Percentiles rank a stretch among this genome's conserved stretches.
Evolutionary conservation across 1,139 yeast genomes (phyloP).

Genomic region (Debaryomyces udenii): DNA sequence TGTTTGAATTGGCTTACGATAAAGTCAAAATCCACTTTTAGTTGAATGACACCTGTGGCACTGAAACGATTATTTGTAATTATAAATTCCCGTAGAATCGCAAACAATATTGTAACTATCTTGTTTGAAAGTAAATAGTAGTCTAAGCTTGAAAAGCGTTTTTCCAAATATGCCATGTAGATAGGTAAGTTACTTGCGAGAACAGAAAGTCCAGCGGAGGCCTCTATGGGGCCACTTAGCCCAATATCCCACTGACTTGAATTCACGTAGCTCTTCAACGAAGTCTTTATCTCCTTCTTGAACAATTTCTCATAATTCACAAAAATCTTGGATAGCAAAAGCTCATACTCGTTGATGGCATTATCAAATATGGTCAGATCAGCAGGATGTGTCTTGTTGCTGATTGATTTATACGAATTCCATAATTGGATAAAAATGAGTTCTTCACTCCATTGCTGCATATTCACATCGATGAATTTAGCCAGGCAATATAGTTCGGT

Average conservation of each 20-base stretch:
- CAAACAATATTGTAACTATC: constrained; percentile 51
- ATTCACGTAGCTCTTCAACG: constrained; percentile 57
- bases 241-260: constrained; percentile 40
- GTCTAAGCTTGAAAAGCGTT: constrained; percentile 31
- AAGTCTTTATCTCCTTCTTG: constrained; percentile 50
- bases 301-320: constrained; percentile 48
- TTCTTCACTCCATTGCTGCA: constrained; percentile 68
- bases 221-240: constrained; percentile 22
- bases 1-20: constrained; percentile 42
- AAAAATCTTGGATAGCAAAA: constrained; percentile 41
- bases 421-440: constrained; percentile 67
- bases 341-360: constrained; percentile 49
- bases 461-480: constrained; percentile 50
- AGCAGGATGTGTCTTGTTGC: constrained; percentile 20
- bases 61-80: constrained; percentile 68
- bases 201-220: constrained; percentile 37
- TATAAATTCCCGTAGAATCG: constrained; percentile 57
- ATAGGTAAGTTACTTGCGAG: constrained; percentile 39
- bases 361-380: constrained; percentile 58
- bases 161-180: constrained; percentile 38
- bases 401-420: constrained; percentile 41
- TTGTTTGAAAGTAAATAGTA: constrained; percentile 34
- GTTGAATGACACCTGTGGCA: constrained; percentile 56
- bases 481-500: constrained; percentile 66
- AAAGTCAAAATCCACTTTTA: constrained; percentile 54